Evolutionary conservation across 2,329 filamentous ascomycete genomes (phyloP).

Genomic region (Pestalotiopsis sp.): DNA sequence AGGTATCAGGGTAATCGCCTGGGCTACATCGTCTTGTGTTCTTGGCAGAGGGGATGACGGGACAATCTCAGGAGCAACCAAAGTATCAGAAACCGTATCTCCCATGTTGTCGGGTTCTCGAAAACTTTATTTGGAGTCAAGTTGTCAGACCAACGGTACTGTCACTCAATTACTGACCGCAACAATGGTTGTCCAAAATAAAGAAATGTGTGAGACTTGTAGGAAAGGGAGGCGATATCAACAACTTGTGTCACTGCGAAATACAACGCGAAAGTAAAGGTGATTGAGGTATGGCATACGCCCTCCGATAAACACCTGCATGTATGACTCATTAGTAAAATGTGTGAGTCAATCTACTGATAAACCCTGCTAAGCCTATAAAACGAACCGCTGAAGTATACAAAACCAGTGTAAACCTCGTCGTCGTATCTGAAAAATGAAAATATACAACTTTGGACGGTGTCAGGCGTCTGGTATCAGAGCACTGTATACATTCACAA

Average conservation of each 20-base stretch:
- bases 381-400: neutral
- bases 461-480: too few relatives aligned
- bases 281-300: neutral
- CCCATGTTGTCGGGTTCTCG: neutral
- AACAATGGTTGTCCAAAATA: neutral
- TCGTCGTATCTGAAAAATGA: too few relatives aligned
- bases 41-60: neutral
- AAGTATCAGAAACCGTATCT: neutral
- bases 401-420: neutral
- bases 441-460: too few relatives aligned
- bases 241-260: neutral
- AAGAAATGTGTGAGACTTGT: neutral
- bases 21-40: neutral
- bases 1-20: conserved; percentile 22
- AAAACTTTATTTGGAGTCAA: too few relatives aligned
- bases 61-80: neutral
- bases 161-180: too few relatives aligned
- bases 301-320: neutral
- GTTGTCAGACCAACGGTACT: too few relatives aligned
- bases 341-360: neutral
- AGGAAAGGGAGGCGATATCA: neutral
- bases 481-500: too few relatives aligned
- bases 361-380: neutral
- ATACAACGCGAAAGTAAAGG: neutral
- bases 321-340: neutral